A percentile compares a stretch with the other conserved stretches of the same genome.
Conservation (phyloP, 306 rosid genomes). For the Vigna reflexopilosa region DNA sequence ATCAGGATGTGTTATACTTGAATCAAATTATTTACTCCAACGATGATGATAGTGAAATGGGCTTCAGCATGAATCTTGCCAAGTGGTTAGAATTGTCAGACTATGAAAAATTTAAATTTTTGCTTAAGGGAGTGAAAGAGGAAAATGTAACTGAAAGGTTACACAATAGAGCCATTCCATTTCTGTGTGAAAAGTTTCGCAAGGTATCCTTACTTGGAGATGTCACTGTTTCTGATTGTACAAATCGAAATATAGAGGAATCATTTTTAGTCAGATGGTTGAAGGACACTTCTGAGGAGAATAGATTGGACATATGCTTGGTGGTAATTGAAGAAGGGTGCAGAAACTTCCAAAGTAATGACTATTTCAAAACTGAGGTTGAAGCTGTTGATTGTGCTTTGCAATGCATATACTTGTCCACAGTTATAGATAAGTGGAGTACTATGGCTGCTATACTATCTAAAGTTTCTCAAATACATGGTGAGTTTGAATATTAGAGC, state of each 20-base stretch:
- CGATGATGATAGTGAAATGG: slow-evolving; percentile 58
- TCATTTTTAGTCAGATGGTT: slow-evolving; percentile 92
- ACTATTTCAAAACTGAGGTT: slow-evolving; percentile 68
- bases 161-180: slow-evolving; percentile 76
- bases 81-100: slow-evolving; percentile 76
- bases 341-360: slow-evolving; percentile 62
- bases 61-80: slow-evolving; percentile 65
- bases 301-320: slow-evolving; percentile 84
- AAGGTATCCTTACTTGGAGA: slow-evolving; percentile 48
- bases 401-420: slow-evolving; percentile 88
- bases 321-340: slow-evolving; percentile 86
- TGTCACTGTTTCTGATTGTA: slow-evolving; percentile 38
- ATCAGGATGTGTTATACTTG: slow-evolving; percentile 75
- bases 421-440: slow-evolving; percentile 89
- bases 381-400: slow-evolving; percentile 90
- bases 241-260: slow-evolving; percentile 56
- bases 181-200: slow-evolving; percentile 69
- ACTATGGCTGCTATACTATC: slow-evolving; percentile 81
- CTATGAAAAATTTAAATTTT: slow-evolving; percentile 82
- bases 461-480: slow-evolving; percentile 81
- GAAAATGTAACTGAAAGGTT: slow-evolving; percentile 71
- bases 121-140: slow-evolving; percentile 86
- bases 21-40: slow-evolving; percentile 81
- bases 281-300: slow-evolving; percentile 81
- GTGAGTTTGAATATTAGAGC: slow-evolving; percentile 49